Conservation (phyloP, 2,329 filamentous ascomycete genomes). For the Aspergillus sp. region DNA sequence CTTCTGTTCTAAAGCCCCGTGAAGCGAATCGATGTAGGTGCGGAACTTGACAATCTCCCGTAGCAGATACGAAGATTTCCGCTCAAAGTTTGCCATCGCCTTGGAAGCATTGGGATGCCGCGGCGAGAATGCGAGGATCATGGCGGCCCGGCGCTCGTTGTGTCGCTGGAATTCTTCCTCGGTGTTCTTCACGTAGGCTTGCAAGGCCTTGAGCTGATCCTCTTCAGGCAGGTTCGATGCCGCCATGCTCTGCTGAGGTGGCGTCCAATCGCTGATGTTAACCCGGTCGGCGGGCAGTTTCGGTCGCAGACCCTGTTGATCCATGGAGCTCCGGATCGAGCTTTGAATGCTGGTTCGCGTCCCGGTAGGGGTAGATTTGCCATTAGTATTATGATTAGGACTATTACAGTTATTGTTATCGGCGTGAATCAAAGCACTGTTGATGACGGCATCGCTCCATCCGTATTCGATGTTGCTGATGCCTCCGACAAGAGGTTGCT, state of each 20-base stretch:
- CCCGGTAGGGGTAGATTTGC: constrained; percentile 23
- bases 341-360: constrained; percentile 52
- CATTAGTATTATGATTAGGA: background rate
- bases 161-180: constrained; percentile 80
- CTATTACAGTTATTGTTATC: constrained; percentile 20
- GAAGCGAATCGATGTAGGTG: constrained; percentile 84
- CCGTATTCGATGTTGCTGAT: constrained; percentile 97
- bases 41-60: constrained; percentile 94
- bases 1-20: constrained; percentile 62
- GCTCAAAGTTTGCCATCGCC: constrained; percentile 95
- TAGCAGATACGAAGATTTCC: constrained; percentile 84
- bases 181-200: constrained; percentile 73
- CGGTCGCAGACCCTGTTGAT: constrained; percentile 56
- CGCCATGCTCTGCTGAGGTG: constrained; percentile 84
- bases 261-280: constrained; percentile 78
- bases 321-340: constrained; percentile 59
- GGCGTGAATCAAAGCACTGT: constrained; percentile 63
- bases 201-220: constrained; percentile 71
- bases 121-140: constrained; percentile 83
- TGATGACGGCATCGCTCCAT: constrained; percentile 81
- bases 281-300: constrained; percentile 80
- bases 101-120: constrained; percentile 71
- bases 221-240: constrained; percentile 69
- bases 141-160: constrained; percentile 78
- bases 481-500: constrained; percentile 84